Base-by-base conservation (phyloP, 169 alveolate genomes). In the Babesia bovis region DNA sequence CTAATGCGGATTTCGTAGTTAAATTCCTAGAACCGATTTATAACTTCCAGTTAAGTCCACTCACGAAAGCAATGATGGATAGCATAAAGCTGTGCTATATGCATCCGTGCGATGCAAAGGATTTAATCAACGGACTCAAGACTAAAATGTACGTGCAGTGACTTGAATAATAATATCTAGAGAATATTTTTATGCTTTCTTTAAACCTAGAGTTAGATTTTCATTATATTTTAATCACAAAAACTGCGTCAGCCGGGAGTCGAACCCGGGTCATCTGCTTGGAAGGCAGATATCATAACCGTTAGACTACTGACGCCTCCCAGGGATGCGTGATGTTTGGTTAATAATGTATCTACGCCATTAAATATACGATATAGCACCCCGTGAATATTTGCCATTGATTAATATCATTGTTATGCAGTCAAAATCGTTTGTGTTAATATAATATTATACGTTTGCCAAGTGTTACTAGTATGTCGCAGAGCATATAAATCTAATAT, bases 211-310 rank as follows among this genome's bases (percentile, higher is more conserved):
- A n/a, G n/a, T n/a, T n/a, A n/a, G n/a, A n/a, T n/a, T n/a, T n/a
- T n/a, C n/a, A n/a, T n/a, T n/a, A 38, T 38, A 9, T 9, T 7
- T 38, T 38, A 7, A 38, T 9, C 7, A 38, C 45, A 38, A 52
- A 55, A 52, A 33, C 23, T 95, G 97, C 98, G 95, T 93, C 96
- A 90, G 92, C 98, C 98, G 98, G 98, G 98, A 95, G 95, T 95
- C 98, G 98, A 95, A 95, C 98, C 98, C 98, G 98, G 98, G 97
- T 94, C 98, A 92, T 94, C 95, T 92, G 98, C 98, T 95, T 95
- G 98, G 98, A 93, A 95, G 97, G 98, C 98, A 92, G 95, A 94
- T 93, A 95, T 95, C 97, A 96, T 95, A 93, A 95, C 98, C 98
- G 96, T 94, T 95, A 94, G 97, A 95, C 98, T 93, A 95, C 93